phyloP scores from a whole-genome alignment of 768 basidiomycete species.

The Chlorophyllum brunneum region DNA sequence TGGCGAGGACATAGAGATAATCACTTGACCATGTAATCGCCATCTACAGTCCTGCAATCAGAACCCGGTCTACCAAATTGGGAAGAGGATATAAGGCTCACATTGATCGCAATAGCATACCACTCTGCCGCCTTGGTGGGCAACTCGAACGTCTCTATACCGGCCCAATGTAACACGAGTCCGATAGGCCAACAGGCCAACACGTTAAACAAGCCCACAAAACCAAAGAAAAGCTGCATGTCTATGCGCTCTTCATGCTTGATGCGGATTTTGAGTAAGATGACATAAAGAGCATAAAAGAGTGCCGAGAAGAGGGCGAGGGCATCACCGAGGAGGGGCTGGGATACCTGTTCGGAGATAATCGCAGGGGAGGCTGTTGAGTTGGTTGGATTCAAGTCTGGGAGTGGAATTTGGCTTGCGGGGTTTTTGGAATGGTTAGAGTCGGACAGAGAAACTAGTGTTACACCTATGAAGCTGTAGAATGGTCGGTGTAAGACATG shows the following conservation, averaged over 20 bases:
- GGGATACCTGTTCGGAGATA: conserved; percentile 27
- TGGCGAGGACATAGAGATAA: conserved; percentile 82
- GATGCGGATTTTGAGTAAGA: conserved; percentile 85
- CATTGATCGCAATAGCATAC: conserved; percentile 35
- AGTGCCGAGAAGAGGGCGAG: conserved; percentile 85
- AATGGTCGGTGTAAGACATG: background rate
- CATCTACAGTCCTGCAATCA: conserved; percentile 48
- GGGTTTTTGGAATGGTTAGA: conserved; percentile 32
- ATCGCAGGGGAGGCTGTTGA: conserved; percentile 32
- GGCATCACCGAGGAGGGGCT: conserved; percentile 53
- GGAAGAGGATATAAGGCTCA: conserved; percentile 18
- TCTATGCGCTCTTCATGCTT: conserved; percentile 78
- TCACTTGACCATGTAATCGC: conserved; percentile 79
- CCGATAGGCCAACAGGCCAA: conserved; percentile 73
- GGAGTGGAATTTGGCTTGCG: conserved; percentile 17
- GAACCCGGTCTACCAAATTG: background rate
- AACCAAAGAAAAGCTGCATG: conserved; percentile 95
- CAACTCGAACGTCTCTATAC: conserved; percentile 69
- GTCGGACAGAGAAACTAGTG: conserved; percentile 89
- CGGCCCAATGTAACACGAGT: conserved; percentile 68
- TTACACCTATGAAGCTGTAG: conserved; percentile 60
- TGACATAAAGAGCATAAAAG: conserved; percentile 86
- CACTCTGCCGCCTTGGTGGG: conserved; percentile 48
- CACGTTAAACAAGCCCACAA: conserved; percentile 86
- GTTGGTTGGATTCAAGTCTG: conserved; percentile 13